Evolutionary conservation across 2,329 filamentous ascomycete species (phyloP), one percentile per base, ranked within the genome.

Genomic region (Shiraia sp.): DNA sequence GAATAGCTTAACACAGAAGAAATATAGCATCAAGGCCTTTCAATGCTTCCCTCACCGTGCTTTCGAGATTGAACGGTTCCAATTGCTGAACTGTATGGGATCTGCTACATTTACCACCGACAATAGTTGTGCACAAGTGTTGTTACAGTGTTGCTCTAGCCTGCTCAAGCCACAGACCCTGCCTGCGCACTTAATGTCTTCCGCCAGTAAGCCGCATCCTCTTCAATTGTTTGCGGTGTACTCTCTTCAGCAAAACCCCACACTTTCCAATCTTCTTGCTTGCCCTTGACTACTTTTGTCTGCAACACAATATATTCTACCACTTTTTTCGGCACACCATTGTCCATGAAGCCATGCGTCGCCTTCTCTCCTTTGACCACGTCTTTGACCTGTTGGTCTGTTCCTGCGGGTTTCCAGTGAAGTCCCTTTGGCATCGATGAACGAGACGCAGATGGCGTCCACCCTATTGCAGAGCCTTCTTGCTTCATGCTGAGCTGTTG

Each of bases 241-340:
- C 78, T 81, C 54, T 80, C 76, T 29, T 76, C 65, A 22, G 80
- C 71, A 14, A 81, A 85, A 10, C 86, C 85, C 79, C 84, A 86
- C 36, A 88, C 66, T 61, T 73, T 75, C 86, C 86, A 89, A 2
- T 75, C 72, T 19, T 65, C 69, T 41, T 75, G 64, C 59, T 72
- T 61, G 24, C 73, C 75, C 2, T 55, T 47, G 32, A 72, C 79
- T 14, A 78, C 79, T 39, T 59, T 66, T 32, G 68, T 70, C 58
- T 82, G 80, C 32, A 89, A 51, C 27, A 87, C 83, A 4, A 89
- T 50, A 57, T 88, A 81, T 72, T 90, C 86, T 2, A 76, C 64
- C 53, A 84, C 75, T 19, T 33, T 53, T 40, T 42, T 47, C 10
- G n/a, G 30, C 26, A 36, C 32, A 2, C 28, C 36, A 6, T 38